Conservation (phyloP, 768 basidiomycete genomes). For the Piloderma croceum region DNA sequence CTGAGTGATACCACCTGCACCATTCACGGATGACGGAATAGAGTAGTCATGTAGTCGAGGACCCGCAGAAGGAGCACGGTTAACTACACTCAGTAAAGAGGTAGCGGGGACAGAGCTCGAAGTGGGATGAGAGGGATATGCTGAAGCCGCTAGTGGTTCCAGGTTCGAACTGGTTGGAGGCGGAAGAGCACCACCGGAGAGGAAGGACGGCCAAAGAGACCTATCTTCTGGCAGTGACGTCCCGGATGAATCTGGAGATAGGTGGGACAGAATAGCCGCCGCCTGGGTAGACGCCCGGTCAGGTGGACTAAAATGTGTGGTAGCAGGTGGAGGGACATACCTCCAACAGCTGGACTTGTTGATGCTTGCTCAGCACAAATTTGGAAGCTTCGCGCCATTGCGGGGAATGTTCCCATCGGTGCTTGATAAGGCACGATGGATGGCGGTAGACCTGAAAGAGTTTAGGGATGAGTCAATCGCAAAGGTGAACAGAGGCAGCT, state of each 20-base stretch:
- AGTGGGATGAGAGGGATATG: conserved; percentile 21
- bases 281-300: conserved; percentile 43
- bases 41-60: conserved; percentile 67
- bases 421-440: conserved; percentile 92
- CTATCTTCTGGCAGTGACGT: conserved; percentile 89
- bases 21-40: conserved; percentile 36
- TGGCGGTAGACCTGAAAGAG: conserved; percentile 71
- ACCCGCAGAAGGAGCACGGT: conserved; percentile 33
- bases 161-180: conserved; percentile 32
- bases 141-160: conserved; percentile 5
- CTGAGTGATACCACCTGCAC: conserved; percentile 45
- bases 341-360: conserved; percentile 95
- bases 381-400: conserved; percentile 94
- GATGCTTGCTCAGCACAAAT: conserved; percentile 89
- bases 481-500: conserved; percentile 4
- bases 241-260: conserved; percentile 59
- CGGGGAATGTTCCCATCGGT: conserved; percentile 96
- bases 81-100: conserved; percentile 19
- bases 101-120: conserved; percentile 52
- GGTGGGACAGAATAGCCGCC: conserved; percentile 89
- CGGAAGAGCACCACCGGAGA: conserved; percentile 66
- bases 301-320: conserved; percentile 2
- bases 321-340: conserved; percentile 31
- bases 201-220: conserved; percentile 83
- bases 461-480: conserved; percentile 5